A percentile compares a stretch with the other conserved stretches of the same genome.
These are phyloP conservation scores for Capsella bursapastoris DNA, from an alignment of 345 rosid genomes.

Conservation along the genomic window DNA sequence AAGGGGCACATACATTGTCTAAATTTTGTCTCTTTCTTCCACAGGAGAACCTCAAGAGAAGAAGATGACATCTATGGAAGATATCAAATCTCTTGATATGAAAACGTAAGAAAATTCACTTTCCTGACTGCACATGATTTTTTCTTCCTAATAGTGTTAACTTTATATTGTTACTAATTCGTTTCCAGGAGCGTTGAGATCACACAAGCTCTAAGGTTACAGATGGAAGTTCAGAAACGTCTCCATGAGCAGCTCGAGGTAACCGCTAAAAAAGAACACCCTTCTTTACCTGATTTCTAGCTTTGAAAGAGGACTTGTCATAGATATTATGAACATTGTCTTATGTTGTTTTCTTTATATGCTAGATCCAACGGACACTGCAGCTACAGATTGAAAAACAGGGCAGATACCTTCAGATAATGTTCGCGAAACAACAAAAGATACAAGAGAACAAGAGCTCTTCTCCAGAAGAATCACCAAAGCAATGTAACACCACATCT, in stretches of 20 bases:
- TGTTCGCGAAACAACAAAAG: conserved; percentile 75
- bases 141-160: not conserved
- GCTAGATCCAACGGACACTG: conserved; percentile 41
- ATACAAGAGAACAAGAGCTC: conserved; percentile 45
- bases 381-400: conserved; percentile 47
- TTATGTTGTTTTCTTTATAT: conserved; percentile 15
- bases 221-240: conserved; percentile 95
- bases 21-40: conserved; percentile 31
- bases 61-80: conserved; percentile 56
- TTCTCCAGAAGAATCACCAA: conserved; percentile 42
- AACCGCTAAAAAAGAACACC: not conserved
- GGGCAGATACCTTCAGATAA: conserved; percentile 45
- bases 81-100: conserved; percentile 74
- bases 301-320: not conserved
- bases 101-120: conserved; percentile 64
- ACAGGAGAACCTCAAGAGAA: conserved; percentile 69
- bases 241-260: conserved; percentile 99
- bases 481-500: conserved; percentile 21
- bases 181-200: conserved; percentile 43
- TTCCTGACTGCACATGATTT: not conserved
- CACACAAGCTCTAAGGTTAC: conserved; percentile 87
- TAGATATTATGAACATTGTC: not conserved
- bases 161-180: not conserved
- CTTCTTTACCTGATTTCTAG: not conserved
- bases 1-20: conserved; percentile 4